Percentiles rank a stretch among this genome's conserved stretches.
Conservation (phyloP, 805 yeast genomes). For the Lipomyces starkeyi region DNA sequence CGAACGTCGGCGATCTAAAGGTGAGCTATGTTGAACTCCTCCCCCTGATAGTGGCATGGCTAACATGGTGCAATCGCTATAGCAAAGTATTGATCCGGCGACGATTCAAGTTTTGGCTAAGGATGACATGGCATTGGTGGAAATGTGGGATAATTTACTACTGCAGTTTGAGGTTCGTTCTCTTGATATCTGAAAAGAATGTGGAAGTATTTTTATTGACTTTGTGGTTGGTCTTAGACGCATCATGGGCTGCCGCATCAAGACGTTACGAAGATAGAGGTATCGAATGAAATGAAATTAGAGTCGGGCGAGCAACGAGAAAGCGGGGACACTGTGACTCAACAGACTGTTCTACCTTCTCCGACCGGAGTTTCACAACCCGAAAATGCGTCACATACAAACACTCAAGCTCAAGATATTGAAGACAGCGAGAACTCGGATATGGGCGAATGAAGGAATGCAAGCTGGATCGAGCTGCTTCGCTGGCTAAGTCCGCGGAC, state of each 20-base stretch:
- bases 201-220: not conserved
- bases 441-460: not conserved
- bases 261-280: not conserved
- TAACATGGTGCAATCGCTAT: not conserved
- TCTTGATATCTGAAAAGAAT: not conserved
- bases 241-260: constrained; percentile 7
- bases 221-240: not conserved
- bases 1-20: not conserved
- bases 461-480: not conserved
- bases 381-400: not conserved
- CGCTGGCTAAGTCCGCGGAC: not conserved
- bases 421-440: not conserved
- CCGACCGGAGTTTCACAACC: not conserved
- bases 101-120: not conserved
- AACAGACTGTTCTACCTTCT: not conserved
- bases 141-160: constrained; percentile 18
- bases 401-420: not conserved
- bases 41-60: not conserved
- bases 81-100: not conserved
- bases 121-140: constrained; percentile 15
- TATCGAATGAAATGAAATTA: not conserved
- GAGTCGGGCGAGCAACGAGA: not conserved
- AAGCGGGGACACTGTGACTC: not conserved
- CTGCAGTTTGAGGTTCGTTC: constrained; percentile 21
- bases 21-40: not conserved